Percentiles rank a stretch among this genome's conserved stretches.
These are phyloP conservation scores for Pyricularia pennisetigena DNA, from an alignment of 2,329 filamentous ascomycete genomes.

Conservation along the genomic window DNA sequence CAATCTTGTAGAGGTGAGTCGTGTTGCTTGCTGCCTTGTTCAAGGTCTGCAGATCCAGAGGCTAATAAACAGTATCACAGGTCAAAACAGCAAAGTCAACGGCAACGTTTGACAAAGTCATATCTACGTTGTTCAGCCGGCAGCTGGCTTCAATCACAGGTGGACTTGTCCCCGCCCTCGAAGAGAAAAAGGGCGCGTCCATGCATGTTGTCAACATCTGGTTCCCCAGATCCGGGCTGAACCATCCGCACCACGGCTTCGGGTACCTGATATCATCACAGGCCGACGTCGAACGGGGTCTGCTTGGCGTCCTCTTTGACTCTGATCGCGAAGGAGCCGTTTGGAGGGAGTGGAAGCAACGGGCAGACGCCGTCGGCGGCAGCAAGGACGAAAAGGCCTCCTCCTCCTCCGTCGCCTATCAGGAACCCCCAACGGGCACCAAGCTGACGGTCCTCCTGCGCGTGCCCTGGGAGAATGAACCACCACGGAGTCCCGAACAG, in stretches of 20 bases:
- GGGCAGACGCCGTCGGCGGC: not conserved
- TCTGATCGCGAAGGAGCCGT: conserved; percentile 42
- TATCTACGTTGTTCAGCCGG: conserved; percentile 52
- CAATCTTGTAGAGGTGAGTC: conserved; percentile 30
- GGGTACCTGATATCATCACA: conserved; percentile 84
- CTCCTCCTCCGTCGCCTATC: not conserved
- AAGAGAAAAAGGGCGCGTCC: conserved; percentile 55
- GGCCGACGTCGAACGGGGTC: conserved; percentile 15
- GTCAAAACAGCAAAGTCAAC: conserved; percentile 8
- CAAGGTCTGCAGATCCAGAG: not conserved
- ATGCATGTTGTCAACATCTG: conserved; percentile 92
- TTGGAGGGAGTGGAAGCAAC: conserved; percentile 6
- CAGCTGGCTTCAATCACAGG: conserved; percentile 28
- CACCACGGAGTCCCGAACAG: conserved; percentile 30
- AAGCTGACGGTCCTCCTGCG: conserved; percentile 93
- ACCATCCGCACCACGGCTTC: conserved; percentile 59
- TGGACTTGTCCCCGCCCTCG: conserved; percentile 35
- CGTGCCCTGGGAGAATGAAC: conserved; percentile 74
- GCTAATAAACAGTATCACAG: not conserved
- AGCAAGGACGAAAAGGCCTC: not conserved
- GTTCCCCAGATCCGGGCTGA: conserved; percentile 56
- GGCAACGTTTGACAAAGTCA: conserved; percentile 42
- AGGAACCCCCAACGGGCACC: conserved; percentile 43
- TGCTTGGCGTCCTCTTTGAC: conserved; percentile 86
- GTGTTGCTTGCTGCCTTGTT: not conserved